Percentiles rank a stretch among this genome's conserved stretches.
phyloP scores from a whole-genome alignment of 2,329 filamentous ascomycete species.

The Penicillium paneum region DNA sequence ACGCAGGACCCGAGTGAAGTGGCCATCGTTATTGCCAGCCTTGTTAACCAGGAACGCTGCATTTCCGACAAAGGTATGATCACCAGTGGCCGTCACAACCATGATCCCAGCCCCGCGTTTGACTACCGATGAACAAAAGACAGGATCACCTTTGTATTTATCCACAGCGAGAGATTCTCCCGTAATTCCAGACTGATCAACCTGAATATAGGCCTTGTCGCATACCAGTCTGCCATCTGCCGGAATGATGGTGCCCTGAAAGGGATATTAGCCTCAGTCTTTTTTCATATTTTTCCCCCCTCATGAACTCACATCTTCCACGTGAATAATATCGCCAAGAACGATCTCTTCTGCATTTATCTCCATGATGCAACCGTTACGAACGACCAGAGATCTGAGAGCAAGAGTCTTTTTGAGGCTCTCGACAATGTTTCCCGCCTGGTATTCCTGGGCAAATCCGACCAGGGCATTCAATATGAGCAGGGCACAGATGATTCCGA shows the following conservation, averaged over 20 bases:
- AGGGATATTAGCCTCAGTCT: slow-evolving; percentile 1
- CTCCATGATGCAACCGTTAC: slow-evolving; percentile 74
- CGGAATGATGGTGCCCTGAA: slow-evolving; percentile 76
- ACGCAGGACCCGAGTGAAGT: slow-evolving; percentile 89
- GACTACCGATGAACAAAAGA: slow-evolving; percentile 81
- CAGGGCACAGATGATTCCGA: slow-evolving; percentile 82
- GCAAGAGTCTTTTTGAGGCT: slow-evolving; percentile 88
- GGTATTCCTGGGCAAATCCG: slow-evolving; percentile 85
- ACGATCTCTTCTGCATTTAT: slow-evolving; percentile 80
- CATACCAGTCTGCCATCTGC: slow-evolving; percentile 84
- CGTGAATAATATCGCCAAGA: slow-evolving; percentile 82
- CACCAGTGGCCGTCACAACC: slow-evolving; percentile 78
- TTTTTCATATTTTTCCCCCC: too few species aligned
- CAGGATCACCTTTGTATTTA: slow-evolving; percentile 77
- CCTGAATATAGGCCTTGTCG: slow-evolving; percentile 78
- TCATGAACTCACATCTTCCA: slow-evolving; percentile 63
- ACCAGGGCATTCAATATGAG: slow-evolving; percentile 80
- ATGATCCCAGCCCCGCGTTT: slow-evolving; percentile 87
- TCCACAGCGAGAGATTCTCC: slow-evolving; percentile 89
- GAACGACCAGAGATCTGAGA: slow-evolving; percentile 80
- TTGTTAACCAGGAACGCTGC: slow-evolving; percentile 81
- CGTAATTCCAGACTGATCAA: slow-evolving; percentile 89
- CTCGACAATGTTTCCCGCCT: slow-evolving; percentile 85
- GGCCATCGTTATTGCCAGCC: slow-evolving; percentile 69
- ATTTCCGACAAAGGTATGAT: slow-evolving; percentile 86